These are phyloP conservation scores for Yamadazyma phyllophila DNA, from an alignment of 805 yeast species.

Conservation along the genomic window DNA sequence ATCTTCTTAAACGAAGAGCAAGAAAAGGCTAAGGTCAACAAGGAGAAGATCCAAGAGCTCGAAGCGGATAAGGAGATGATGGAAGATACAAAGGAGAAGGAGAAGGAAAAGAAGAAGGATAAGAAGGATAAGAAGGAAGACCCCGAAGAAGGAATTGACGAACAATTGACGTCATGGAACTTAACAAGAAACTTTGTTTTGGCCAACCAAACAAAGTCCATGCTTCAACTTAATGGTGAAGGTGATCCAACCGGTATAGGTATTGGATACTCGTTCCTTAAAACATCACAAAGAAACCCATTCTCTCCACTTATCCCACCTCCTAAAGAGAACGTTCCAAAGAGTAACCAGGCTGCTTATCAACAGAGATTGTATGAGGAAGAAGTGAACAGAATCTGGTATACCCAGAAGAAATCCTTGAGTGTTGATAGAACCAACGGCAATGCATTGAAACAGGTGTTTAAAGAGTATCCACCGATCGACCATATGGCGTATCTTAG, in stretches of 20 bases:
- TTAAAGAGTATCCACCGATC: slow-evolving; percentile 37
- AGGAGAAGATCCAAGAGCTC: slow-evolving; percentile 23
- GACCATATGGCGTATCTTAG: slow-evolving; percentile 32
- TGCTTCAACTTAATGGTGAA: slow-evolving; percentile 90
- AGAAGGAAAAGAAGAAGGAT: slow-evolving; percentile 21
- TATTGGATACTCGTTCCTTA: slow-evolving; percentile 80
- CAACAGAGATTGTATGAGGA: slow-evolving; percentile 92
- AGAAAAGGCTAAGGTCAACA: slow-evolving; percentile 18
- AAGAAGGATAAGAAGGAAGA: slow-evolving; percentile 32
- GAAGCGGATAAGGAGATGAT: slow-evolving; percentile 36
- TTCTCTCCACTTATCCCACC: slow-evolving; percentile 48
- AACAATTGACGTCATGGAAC: slow-evolving; percentile 92
- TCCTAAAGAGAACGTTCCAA: slow-evolving; percentile 36
- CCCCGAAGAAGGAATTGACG: slow-evolving; percentile 63
- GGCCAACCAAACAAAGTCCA: slow-evolving; percentile 95
- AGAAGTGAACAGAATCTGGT: slow-evolving; percentile 88
- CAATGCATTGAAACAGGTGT: slow-evolving; percentile 32
- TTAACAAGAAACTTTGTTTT: slow-evolving; percentile 85
- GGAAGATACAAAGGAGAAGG: slow-evolving; percentile 34
- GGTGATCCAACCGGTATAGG: slow-evolving; percentile 95
- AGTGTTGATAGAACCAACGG: slow-evolving; percentile 28
- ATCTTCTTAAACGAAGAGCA: slow-evolving; percentile 38
- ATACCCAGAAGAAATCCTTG: slow-evolving; percentile 68
- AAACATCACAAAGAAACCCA: slow-evolving; percentile 95
- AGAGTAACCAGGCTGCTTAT: slow-evolving; percentile 40